Evolutionary conservation across 352 stramenopile species (phyloP), one percentile per base, ranked within the genome.

Genomic region (Pythium oligandrum): DNA sequence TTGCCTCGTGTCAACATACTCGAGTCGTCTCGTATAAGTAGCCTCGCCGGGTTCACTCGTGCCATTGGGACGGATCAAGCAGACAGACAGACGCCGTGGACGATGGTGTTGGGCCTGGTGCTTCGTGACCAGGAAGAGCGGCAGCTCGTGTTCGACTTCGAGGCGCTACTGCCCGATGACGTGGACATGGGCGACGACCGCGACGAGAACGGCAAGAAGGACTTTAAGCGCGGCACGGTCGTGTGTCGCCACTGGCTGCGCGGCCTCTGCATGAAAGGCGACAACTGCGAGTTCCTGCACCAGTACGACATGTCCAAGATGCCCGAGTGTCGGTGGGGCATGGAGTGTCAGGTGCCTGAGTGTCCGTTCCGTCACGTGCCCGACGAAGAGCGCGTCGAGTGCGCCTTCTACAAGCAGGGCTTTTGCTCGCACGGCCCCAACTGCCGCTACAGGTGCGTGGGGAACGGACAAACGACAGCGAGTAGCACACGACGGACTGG

Each of bases 161-260:
- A 95, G 67, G 58, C 73, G 66, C 51, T 90, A 51, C 55, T 93
- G 56, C 77, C 80, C 0, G 70, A 90, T 40, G 76, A 89, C 58
- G 60, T 52, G 3, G 80, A 90, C 44, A 78, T 87, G 32, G 71
- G 75, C 49, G 60, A 59, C 26, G 54, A 63, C 35, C 55, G 66
- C 48, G 68, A 73, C 7, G 57, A 70, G n/a, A 58, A 57, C 26
- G 74, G 69, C 36, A 86, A 87, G 64, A 95, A 92, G 52, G 85
- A 95, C 60, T 93, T 95, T 47, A 95, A 95, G 64, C 83, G 85
- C 42, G 85, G 95, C 43, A 99, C 94, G 0, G 93, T 99, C 46
- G 96, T 99, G 33, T 99, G 96, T 70, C 91, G 95, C 57, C 96
- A 99, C 68, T 99, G 96, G 95, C 81, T 99, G 48, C 88, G 92